Base-by-base conservation (phyloP, 2,329 filamentous ascomycete species). In the Rhynchosporium secalis region DNA sequence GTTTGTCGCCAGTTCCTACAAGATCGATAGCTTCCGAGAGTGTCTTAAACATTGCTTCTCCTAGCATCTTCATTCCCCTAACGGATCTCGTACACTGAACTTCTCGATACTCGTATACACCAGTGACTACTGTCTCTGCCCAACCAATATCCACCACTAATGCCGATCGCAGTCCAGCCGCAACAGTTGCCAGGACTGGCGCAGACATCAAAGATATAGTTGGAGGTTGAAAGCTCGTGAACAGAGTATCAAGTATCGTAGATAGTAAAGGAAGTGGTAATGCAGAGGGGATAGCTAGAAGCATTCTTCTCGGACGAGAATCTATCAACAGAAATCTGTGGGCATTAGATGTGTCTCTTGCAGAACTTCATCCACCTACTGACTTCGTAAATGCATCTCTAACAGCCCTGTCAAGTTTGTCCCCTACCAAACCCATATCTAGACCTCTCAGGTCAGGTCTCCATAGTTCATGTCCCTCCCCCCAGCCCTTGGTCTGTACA, bases 111-210 rank as follows among this genome's bases (percentile, higher is more conserved):
- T 99, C 95, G 72, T 93, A 98, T 6, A 98, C 82, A 5, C 88
- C 90, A 0, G 92, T 96, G 28, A 96, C 85, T 0, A 88, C 83
- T 0, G 93, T 96, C 75, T 98, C 95, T 47, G 87, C 83, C 95
- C 95, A 99, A 48, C 94, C 95, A 64, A 99, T 82, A 72, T 99
- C 92, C 43, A 99, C 81, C 0, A 98, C 86, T 47, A 99, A 76
- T 0, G 89, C 92, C n/a, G 91, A 91, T 13, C 95, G 86, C 46
- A 96, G 79, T 0, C 95, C 95, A 5, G 93, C 92, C 7, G 89
- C 89, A 3, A 93, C 84, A 6, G 89, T 81, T 1, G 86, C 81
- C 76, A 95, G 88, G 26, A 92, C 83, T 0, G 94, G 86, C 0
- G 86, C 84, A 1, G 92, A 91, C 71, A 97, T 79, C 47, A 99